Base-by-base conservation (phyloP, 2,329 filamentous ascomycete genomes). In the Colletotrichum somersetense region DNA sequence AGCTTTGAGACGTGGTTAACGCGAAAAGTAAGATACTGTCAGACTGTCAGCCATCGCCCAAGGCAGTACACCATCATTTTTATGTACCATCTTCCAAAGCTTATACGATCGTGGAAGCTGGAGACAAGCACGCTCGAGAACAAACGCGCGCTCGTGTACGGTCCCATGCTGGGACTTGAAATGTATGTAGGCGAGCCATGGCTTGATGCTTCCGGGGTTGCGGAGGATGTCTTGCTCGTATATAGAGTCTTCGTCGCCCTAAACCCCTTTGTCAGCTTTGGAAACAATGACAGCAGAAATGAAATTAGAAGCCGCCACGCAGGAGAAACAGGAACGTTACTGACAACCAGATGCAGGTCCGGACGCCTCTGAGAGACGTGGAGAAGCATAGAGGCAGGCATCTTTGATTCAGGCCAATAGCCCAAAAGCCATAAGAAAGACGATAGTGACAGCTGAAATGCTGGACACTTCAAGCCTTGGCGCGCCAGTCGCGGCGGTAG, bases 201-300 rank as follows among this genome's bases (percentile, higher is more conserved):
- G 95, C 83, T 96, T 97, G 76, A 96, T 91, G 81, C 91, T 96
- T 78, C 92, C 92, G 11, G 91, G 90, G 78, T 97, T 94, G 77
- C 95, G 93, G 75, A 96, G 86, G 73, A 98, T 91, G 81, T 99
- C 96, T 83, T 98, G 95, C 84, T 99, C 97, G 86, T 98, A 99
- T 73, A 97, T 89, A 67, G 93, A 92, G 84, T 99, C 96, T 84
- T 97, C 94, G 80, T 95, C 93, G 77, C 91, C 88, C 90, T 96
- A 75, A 2, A 77, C 75, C 77, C 77, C 48, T 52, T 42, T n/a
- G 75, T 80, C 73, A 84, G 77, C 75, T 68, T 42, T 20, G 26
- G 33, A 14, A 33, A 10, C 18, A 23, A 50, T 30, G 35, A 57
- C 52, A 42, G 74, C 38, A 50, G 6, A 33, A 35, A 11, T 5